Percentiles rank a stretch among this genome's conserved stretches.
phyloP scores from a whole-genome alignment of 306 rosid species.

The Bauhinia variegata region DNA sequence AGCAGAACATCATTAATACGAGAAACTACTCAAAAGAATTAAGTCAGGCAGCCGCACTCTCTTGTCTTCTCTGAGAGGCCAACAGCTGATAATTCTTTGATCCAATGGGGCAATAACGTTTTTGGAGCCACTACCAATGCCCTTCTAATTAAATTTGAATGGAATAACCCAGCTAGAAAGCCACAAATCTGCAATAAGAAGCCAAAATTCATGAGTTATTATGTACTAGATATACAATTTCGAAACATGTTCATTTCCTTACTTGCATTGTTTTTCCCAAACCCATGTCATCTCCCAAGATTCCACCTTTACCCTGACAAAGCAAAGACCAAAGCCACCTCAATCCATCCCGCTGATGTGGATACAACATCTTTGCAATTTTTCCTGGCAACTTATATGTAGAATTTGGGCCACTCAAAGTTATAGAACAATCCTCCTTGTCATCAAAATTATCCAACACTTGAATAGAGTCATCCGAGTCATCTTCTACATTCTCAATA shows the following conservation, averaged over 20 bases:
- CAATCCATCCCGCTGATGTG: constrained; percentile 85
- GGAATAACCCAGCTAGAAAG: constrained; percentile 81
- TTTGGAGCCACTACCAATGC: constrained; percentile 85
- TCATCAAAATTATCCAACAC: constrained; percentile 48
- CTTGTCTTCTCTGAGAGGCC: constrained; percentile 79
- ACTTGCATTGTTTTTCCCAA: constrained; percentile 99
- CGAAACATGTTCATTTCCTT: constrained; percentile 30
- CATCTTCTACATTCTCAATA: constrained; percentile 32
- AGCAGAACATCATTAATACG: constrained; percentile 1
- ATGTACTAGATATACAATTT: constrained; percentile 11
- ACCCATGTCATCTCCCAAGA: constrained; percentile 98
- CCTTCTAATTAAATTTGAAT: constrained; percentile 70
- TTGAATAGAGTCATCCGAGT: constrained; percentile 42
- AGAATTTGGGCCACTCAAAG: constrained; percentile 50
- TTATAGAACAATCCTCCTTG: constrained; percentile 54
- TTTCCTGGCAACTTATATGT: constrained; percentile 64
- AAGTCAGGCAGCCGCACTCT: constrained; percentile 64
- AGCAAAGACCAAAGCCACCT: constrained; percentile 94
- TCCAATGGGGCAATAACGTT: constrained; percentile 87
- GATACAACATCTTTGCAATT: constrained; percentile 72
- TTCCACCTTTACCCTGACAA: constrained; percentile 86
- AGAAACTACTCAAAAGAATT: constrained; percentile 26
- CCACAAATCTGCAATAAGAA: constrained; percentile 74
- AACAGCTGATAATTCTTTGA: constrained; percentile 79
- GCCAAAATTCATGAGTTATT: constrained; percentile 22